Base-by-base conservation (phyloP, 176 grass and related monocot species). In the Pharus latifolius region DNA sequence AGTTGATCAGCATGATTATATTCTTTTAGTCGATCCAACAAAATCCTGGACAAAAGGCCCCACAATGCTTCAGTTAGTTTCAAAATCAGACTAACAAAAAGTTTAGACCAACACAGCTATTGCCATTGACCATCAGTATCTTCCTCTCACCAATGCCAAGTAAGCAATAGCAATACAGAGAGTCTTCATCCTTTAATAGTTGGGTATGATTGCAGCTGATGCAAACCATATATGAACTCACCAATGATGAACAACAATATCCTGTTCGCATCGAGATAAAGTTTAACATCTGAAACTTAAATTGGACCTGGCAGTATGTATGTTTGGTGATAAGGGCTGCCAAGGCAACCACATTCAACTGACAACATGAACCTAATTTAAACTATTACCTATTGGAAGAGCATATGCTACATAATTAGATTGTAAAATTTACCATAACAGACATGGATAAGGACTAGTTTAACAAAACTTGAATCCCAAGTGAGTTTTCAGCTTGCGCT, bases 321-420 rank as follows among this genome's bases (percentile, higher is more conserved):
- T 16, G 53, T 38, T 57, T 48, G 17, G 73, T 48, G 27, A 35
- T 56, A 37, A 3, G 4, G 5, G 20, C 19, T 3, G 42, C 17
- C 35, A 74, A 58, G 22, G 2, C 12, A 16, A 27, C 68, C 33
- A 15, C 53, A 41, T 12, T 49, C 23, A 20, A 28, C 22, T 76
- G 58, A 38, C n/a, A 72, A 46, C 32, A 78, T 55, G 18, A 82
- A 32, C 34, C 24, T 65, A 69, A 60, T 55, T 29, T 49, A 73
- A 63, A 84, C 0, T 24, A 56, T 67, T 37, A 10, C 66, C 43
- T 16, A 17, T n/a, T n/a, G 7, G 13, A 79, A 69, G 37, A 28
- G 38, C 44, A 25, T 38, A 62, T 47, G 62, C 46, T 54, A 54
- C 15, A 69, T 24, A 2, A 53, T 22, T 54, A 50, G 10, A 63